Evolutionary conservation across 2,329 filamentous ascomycete genomes (phyloP), one percentile per base, ranked within the genome.

Genomic region (Thelonectria discophora): DNA sequence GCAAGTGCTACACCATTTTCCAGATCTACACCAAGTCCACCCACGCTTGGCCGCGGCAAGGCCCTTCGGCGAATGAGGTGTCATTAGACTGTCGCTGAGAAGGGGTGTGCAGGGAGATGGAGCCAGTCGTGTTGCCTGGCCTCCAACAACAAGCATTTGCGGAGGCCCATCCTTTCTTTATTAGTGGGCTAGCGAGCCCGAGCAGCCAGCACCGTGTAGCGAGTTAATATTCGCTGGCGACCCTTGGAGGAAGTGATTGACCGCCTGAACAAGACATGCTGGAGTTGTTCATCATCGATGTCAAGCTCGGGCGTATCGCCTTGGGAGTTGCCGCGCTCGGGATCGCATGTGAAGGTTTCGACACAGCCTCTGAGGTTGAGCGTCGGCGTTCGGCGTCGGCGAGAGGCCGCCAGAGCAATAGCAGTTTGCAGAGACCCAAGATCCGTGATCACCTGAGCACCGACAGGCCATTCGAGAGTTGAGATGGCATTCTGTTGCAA

Each of bases 321-420:
- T 50, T 17, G 9, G 7, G 9, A 18, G 27, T 40, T 34, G 48
- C 49, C 34, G 49, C 42, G 49, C 45, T 47, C 20, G 43, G 40
- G 32, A 34, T 51, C 32, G 15, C 48, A 48, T 43, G 55, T 27
- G 58, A 52, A 56, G 40, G 32, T 20, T 20, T 6, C n/a, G 37
- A 63, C 68, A 67, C 68, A 69, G 67, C 69, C 67, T 67, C 67
- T 39, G 32, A 53, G 27, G 30, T 27, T 40, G 50, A 60, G 67
- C 64, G 65, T 54, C 47, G 58, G 27, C 27, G 27, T 30, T 30
- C 27, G 27, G 60, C 40, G 55, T 32, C 30, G 21, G 49, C 54
- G 56, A 66, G 68, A 70, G 68, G 68, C 68, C 67, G 60, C 67
- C 68, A 12, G 51, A 39, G 18, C 15, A 15, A n/a, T n/a, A 30